Percentiles rank a stretch among this genome's conserved stretches.
Evolutionary conservation across 2,329 filamentous ascomycete species (phyloP).

Genomic region (Neobulgaria alba): DNA sequence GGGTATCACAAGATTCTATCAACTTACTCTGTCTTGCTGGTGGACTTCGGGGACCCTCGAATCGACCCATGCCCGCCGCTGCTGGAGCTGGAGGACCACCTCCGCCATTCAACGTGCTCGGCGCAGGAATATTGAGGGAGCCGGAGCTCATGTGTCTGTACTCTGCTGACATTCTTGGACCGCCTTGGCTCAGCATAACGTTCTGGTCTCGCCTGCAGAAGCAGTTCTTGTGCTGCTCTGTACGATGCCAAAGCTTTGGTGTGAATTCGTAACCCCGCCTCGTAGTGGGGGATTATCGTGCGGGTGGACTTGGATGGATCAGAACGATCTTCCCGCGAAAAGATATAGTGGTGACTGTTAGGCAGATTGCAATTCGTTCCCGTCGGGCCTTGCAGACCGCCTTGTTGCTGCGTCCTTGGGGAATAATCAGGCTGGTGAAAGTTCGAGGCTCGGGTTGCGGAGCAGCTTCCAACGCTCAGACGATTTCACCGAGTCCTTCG

Average conservation of each 20-base stretch:
- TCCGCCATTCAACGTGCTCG: conserved; percentile 16
- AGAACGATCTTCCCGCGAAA: background rate
- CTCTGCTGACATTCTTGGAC: conserved; percentile 32
- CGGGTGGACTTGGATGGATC: background rate
- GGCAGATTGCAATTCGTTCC: background rate
- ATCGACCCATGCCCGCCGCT: conserved; percentile 32
- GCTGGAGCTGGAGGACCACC: conserved; percentile 33
- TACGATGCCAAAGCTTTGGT: conserved; percentile 2
- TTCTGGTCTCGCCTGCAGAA: conserved; percentile 1
- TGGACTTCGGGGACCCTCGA: conserved; percentile 54
- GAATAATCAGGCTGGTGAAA: background rate
- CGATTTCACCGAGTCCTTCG: background rate
- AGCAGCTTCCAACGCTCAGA: background rate
- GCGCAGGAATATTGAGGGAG: conserved; percentile 32
- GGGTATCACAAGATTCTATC: no score
- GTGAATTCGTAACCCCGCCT: conserved; percentile 16
- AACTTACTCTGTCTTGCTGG: conserved; percentile 45
- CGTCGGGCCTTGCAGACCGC: background rate
- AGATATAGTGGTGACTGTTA: background rate
- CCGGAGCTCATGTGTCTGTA: conserved; percentile 49
- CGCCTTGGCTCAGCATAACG: conserved; percentile 16
- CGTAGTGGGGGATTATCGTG: conserved; percentile 20
- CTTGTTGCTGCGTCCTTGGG: background rate
- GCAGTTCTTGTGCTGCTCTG: conserved; percentile 2
- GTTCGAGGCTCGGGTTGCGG: background rate